Conservation (phyloP, 208 protist genomes). For the Trypanosoma platydactyli region DNA sequence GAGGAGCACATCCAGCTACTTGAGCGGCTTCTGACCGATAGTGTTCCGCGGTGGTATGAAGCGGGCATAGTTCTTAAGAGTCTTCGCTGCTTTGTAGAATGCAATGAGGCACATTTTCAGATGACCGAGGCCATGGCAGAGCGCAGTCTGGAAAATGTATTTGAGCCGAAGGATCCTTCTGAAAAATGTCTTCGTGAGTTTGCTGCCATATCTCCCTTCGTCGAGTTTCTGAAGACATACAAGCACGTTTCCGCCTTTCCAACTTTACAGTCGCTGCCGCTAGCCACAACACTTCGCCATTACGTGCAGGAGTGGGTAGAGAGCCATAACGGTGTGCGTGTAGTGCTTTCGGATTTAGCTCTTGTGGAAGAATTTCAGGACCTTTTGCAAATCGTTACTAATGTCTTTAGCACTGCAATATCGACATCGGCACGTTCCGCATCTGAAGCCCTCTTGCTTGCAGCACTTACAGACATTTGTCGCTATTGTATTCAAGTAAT, state of each 20-base stretch:
- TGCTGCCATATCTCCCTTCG: slow-evolving; percentile 15
- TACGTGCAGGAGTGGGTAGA: slow-evolving; percentile 30
- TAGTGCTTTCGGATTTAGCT: slow-evolving; percentile 12
- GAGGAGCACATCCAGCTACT: slow-evolving; percentile 13
- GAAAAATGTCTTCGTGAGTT: slow-evolving; percentile 6
- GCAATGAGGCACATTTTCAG: neutral
- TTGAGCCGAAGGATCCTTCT: neutral
- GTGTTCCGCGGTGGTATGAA: slow-evolving; percentile 29
- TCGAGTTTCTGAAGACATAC: slow-evolving; percentile 24
- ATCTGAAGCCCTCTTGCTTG: slow-evolving; percentile 25
- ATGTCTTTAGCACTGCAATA: slow-evolving; percentile 3
- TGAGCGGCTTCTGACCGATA: slow-evolving; percentile 18
- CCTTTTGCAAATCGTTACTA: slow-evolving; percentile 6
- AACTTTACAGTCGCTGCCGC: slow-evolving; percentile 4
- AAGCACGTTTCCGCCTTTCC: slow-evolving; percentile 27
- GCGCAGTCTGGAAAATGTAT: neutral
- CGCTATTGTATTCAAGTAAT: slow-evolving; percentile 28
- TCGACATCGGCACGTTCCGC: slow-evolving; percentile 8
- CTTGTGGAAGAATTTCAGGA: slow-evolving; percentile 14
- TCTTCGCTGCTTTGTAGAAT: slow-evolving; percentile 2
- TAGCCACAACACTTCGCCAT: slow-evolving; percentile 14
- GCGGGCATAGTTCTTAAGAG: slow-evolving; percentile 11
- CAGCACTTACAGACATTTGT: slow-evolving; percentile 27
- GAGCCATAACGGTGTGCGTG: slow-evolving; percentile 16
- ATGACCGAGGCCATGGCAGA: too few species aligned